These are phyloP conservation scores for Leishmania tarentolae DNA, from an alignment of 208 protist species.

Conservation along the genomic window DNA sequence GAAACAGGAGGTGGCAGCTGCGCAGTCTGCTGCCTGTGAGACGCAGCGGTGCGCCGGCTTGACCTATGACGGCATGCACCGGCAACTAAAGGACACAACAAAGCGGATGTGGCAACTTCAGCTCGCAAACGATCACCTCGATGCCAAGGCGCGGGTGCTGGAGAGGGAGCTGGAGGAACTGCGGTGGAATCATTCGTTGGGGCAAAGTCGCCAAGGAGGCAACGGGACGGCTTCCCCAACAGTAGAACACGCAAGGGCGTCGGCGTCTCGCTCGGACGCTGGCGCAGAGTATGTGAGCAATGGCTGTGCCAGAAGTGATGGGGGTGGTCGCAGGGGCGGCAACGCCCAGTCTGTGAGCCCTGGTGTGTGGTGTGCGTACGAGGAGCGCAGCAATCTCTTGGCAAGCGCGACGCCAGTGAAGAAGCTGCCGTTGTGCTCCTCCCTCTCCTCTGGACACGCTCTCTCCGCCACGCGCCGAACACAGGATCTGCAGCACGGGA, in stretches of 20 bases:
- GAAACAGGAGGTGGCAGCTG: neutral
- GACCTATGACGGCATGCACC: slow-evolving; percentile 8
- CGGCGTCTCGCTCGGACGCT: neutral
- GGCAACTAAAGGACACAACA: slow-evolving; percentile 29
- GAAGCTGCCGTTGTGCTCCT: neutral
- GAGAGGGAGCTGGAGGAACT: slow-evolving; percentile 39
- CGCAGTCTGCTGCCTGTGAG: neutral
- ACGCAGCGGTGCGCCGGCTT: neutral
- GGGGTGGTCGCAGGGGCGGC: neutral
- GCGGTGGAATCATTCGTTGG: slow-evolving; percentile 2
- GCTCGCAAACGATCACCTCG: slow-evolving; percentile 43
- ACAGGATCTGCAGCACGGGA: neutral
- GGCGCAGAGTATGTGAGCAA: neutral
- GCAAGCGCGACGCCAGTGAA: neutral
- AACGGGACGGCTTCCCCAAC: neutral
- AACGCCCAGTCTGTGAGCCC: slow-evolving; percentile 5
- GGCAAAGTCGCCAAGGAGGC: neutral
- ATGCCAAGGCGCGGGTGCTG: slow-evolving; percentile 33
- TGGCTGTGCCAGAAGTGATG: neutral
- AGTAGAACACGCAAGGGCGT: neutral
- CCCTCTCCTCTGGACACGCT: neutral
- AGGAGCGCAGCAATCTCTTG: slow-evolving; percentile 20
- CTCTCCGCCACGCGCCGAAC: neutral
- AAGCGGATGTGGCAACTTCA: slow-evolving; percentile 32
- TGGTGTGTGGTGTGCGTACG: slow-evolving; percentile 27